Percentiles rank a stretch among this genome's conserved stretches.
phyloP scores from a whole-genome alignment of 1,284 basidiomycete genomes.

The Apiotrichum gamsii region DNA sequence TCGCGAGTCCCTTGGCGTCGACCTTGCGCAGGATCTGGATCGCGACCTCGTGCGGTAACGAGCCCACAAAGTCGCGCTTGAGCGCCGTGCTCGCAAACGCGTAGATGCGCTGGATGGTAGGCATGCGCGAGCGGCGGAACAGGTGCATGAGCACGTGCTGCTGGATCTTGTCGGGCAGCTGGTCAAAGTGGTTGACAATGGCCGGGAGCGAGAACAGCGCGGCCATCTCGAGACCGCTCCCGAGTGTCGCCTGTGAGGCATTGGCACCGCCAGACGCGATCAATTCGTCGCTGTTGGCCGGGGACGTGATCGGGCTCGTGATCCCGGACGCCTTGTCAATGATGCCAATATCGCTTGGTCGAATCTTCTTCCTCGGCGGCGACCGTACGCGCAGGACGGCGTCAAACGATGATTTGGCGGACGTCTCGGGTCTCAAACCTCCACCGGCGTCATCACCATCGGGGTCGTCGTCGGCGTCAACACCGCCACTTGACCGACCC shows the following conservation, averaged over 20 bases:
- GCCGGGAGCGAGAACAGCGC: conserved; percentile 41
- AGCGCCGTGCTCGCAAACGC: conserved; percentile 39
- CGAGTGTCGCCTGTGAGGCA: conserved; percentile 19
- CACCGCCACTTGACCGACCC: not conserved
- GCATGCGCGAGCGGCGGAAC: conserved; percentile 40
- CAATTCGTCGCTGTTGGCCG: conserved; percentile 13
- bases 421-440: too few relatives aligned
- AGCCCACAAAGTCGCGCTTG: conserved; percentile 43
- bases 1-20: conserved; percentile 30
- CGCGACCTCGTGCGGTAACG: conserved; percentile 43
- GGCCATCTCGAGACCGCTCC: conserved; percentile 39
- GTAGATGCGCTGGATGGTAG: conserved; percentile 43
- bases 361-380: conserved; percentile 41
- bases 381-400: conserved; percentile 4
- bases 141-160: conserved; percentile 48
- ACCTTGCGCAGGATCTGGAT: conserved; percentile 40
- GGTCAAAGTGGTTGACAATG: conserved; percentile 40
- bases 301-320: too few relatives aligned
- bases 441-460: not conserved
- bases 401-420: not conserved
- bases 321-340: not conserved
- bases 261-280: not conserved
- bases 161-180: conserved; percentile 43
- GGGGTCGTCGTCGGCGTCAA: not conserved
- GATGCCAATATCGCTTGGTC: conserved; percentile 14